These are phyloP conservation scores for Aspergillus egyptiacus DNA, from an alignment of 495 filamentous ascomycete genomes.

Conservation along the genomic window DNA sequence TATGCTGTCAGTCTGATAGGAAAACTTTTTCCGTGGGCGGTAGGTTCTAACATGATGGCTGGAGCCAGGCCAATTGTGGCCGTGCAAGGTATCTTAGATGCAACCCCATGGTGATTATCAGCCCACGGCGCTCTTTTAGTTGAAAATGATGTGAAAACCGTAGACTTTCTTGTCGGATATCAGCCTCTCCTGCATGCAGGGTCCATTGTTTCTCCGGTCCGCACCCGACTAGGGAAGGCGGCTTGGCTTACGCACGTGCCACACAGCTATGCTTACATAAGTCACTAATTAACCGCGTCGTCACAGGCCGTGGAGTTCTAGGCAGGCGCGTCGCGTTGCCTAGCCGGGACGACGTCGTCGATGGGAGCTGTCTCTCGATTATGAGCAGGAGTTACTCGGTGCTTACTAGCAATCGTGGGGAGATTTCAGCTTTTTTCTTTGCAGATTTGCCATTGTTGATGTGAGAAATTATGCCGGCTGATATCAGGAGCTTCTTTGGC, in stretches of 20 bases:
- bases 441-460: conserved; percentile 1
- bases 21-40: conserved; percentile 4
- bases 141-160: conserved; percentile 9
- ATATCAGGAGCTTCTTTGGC: conserved; percentile 78
- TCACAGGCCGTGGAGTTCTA: conserved; percentile 16
- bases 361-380: background rate
- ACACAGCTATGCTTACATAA: conserved; percentile 29
- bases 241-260: conserved; percentile 26
- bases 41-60: conserved; percentile 31
- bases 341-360: background rate
- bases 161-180: conserved; percentile 21
- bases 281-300: conserved; percentile 29
- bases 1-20: conserved; percentile 18
- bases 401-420: background rate
- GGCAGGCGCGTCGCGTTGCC: conserved; percentile 31
- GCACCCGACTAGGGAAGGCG: conserved; percentile 18
- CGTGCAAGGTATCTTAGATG: conserved; percentile 36
- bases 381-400: no score
- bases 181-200: conserved; percentile 28
- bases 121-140: conserved; percentile 10
- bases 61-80: conserved; percentile 31
- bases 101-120: conserved; percentile 30
- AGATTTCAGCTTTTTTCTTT: background rate
- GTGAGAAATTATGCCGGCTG: conserved; percentile 53
- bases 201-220: conserved; percentile 21